Evolutionary conservation across 768 basidiomycete genomes (phyloP).

Genomic region (Collybiopsis confluens): DNA sequence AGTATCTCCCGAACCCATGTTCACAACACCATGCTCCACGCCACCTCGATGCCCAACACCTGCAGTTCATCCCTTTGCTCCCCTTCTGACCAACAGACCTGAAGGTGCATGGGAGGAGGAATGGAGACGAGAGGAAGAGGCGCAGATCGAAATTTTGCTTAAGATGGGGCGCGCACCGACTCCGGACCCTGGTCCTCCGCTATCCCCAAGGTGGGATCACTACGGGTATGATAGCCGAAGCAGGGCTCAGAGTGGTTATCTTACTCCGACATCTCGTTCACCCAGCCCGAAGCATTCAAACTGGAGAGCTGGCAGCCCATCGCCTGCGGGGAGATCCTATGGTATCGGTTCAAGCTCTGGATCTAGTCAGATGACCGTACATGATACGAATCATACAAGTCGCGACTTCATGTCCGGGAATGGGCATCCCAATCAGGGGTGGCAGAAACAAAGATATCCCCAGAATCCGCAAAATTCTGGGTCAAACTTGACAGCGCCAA

Average conservation of each 20-base stretch:
- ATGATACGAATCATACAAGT: no score
- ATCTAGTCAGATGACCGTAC: no score
- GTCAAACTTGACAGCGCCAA: no score
- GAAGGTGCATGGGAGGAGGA: background rate
- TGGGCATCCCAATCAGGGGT: no score
- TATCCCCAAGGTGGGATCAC: background rate
- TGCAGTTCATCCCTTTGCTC: background rate
- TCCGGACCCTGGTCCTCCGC: background rate
- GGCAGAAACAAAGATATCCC: no score
- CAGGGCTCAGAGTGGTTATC: background rate
- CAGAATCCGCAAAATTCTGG: no score
- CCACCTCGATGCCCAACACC: background rate
- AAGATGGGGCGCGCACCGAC: background rate
- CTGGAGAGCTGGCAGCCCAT: no score
- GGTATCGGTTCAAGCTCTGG: no score
- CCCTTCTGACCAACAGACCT: background rate
- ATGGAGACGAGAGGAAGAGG: background rate
- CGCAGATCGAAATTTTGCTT: background rate
- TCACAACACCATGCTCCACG: background rate
- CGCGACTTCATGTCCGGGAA: no score
- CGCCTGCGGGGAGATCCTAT: no score
- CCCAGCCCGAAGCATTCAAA: background rate
- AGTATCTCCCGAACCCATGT: background rate
- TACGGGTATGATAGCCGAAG: background rate
- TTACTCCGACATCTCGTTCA: conserved; percentile 2